Percentiles rank a stretch among this genome's conserved stretches.
Conservation (phyloP, 2,329 filamentous ascomycete genomes). For the Magnaporthiopsis rhizophila region DNA sequence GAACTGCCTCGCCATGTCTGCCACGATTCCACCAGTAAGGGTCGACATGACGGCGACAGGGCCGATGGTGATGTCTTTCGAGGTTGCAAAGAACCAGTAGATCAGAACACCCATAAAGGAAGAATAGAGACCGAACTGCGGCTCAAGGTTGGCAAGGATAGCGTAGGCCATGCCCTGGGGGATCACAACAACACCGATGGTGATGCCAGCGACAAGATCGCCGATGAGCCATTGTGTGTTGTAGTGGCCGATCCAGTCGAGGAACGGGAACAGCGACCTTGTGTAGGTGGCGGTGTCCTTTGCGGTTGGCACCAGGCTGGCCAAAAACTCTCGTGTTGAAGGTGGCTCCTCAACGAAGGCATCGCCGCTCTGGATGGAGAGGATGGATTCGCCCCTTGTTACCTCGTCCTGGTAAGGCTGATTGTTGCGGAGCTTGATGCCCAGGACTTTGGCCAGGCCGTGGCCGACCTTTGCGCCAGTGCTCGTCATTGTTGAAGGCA, state of each 20-base stretch:
- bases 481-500: slow-evolving; percentile 26
- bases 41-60: slow-evolving; percentile 95
- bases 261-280: slow-evolving; percentile 73
- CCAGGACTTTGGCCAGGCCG: slow-evolving; percentile 66
- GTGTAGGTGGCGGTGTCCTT: slow-evolving; percentile 52
- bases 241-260: slow-evolving; percentile 82
- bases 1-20: slow-evolving; percentile 47
- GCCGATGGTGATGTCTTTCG: slow-evolving; percentile 96
- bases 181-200: slow-evolving; percentile 65
- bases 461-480: slow-evolving; percentile 57
- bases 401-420: slow-evolving; percentile 54
- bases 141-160: slow-evolving; percentile 67
- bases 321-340: slow-evolving; percentile 64
- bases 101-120: slow-evolving; percentile 93
- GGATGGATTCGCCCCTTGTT: slow-evolving; percentile 69
- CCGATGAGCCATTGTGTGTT: slow-evolving; percentile 84
- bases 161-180: slow-evolving; percentile 97
- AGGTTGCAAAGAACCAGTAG: slow-evolving; percentile 98
- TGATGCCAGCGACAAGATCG: slow-evolving; percentile 73
- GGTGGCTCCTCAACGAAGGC: slow-evolving; percentile 80
- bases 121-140: slow-evolving; percentile 83
- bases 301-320: slow-evolving; percentile 51
- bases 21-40: slow-evolving; percentile 74
- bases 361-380: slow-evolving; percentile 65
- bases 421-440: slow-evolving; percentile 70